phyloP scores from a whole-genome alignment of 108 stramenopile species.

The Conticribra guillardii region DNA sequence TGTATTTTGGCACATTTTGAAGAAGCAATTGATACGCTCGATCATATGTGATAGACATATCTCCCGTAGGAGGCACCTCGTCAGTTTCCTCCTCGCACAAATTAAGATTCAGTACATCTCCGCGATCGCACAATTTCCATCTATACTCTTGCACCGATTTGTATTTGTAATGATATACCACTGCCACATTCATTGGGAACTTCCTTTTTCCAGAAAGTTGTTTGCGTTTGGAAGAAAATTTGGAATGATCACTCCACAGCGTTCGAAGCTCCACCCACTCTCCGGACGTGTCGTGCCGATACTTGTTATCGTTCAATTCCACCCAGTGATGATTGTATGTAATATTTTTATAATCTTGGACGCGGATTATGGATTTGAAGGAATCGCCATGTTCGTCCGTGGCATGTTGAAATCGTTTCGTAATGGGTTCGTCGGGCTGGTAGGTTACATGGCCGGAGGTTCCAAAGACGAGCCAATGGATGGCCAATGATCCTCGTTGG shows the following conservation, averaged over 20 bases:
- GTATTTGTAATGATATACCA: constrained; percentile 27
- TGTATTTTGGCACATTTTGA: constrained; percentile 3
- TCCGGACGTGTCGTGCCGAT: neutral
- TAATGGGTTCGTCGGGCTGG: constrained; percentile 8
- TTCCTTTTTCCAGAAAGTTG: too few species aligned
- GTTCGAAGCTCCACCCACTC: constrained; percentile 7
- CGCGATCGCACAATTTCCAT: constrained; percentile 5
- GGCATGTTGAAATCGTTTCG: constrained; percentile 7
- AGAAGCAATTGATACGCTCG: constrained; percentile 8
- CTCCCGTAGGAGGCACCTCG: neutral
- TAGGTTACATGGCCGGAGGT: constrained; percentile 1
- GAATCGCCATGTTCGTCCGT: constrained; percentile 9
- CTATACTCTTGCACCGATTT: constrained; percentile 16
- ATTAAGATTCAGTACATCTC: constrained; percentile 4
- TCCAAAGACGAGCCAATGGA: constrained; percentile 14
- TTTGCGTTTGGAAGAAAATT: constrained; percentile 4
- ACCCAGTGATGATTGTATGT: constrained; percentile 11
- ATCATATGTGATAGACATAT: neutral
- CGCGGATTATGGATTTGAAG: constrained; percentile 13
- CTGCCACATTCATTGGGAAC: constrained; percentile 12
- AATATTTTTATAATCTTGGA: constrained; percentile 8
- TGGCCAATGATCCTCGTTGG: constrained; percentile 5
- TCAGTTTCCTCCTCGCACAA: constrained; percentile 7
- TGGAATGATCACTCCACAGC: constrained; percentile 5
- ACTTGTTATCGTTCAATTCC: constrained; percentile 2